Conservation (phyloP, 768 basidiomycete species). For the Suillus paluster region DNA sequence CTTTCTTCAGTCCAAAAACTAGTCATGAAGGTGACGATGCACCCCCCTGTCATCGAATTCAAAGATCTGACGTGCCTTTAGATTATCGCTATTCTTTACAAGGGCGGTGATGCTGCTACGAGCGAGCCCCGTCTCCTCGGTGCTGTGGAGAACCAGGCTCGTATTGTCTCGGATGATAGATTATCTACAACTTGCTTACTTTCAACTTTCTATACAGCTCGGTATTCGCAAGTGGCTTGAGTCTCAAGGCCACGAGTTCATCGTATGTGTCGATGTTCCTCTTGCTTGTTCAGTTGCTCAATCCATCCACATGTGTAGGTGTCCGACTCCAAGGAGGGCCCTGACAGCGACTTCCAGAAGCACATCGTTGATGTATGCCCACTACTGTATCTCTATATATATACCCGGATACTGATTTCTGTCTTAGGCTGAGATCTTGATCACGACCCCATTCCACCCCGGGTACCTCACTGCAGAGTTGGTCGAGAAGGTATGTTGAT, state of each 20-base stretch:
- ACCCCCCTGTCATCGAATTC: not conserved
- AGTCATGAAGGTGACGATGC: constrained; percentile 47
- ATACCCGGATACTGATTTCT: constrained; percentile 17
- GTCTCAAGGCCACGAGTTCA: too few species aligned
- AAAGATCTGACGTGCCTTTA: constrained; percentile 28
- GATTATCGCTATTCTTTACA: constrained; percentile 78
- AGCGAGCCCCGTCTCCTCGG: too few species aligned
- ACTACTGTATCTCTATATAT: constrained; percentile 1
- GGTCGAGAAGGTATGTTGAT: too few species aligned
- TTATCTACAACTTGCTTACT: too few species aligned
- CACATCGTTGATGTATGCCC: constrained; percentile 72
- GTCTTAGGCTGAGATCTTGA: constrained; percentile 72
- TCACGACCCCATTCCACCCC: constrained; percentile 88
- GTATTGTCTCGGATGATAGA: too few species aligned
- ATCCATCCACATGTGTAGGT: constrained; percentile 46
- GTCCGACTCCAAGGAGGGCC: constrained; percentile 82
- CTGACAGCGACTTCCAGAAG: constrained; percentile 81
- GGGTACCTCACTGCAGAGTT: constrained; percentile 85
- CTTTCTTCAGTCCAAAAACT: not conserved
- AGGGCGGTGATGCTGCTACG: constrained; percentile 65
- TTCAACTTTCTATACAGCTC: too few species aligned
- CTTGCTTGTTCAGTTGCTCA: too few species aligned
- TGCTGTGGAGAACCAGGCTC: too few species aligned
- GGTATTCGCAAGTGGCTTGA: too few species aligned
- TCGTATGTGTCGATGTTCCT: too few species aligned